Conservation (phyloP, 164 flowering plant genomes). For the Liriodendron chinense region DNA sequence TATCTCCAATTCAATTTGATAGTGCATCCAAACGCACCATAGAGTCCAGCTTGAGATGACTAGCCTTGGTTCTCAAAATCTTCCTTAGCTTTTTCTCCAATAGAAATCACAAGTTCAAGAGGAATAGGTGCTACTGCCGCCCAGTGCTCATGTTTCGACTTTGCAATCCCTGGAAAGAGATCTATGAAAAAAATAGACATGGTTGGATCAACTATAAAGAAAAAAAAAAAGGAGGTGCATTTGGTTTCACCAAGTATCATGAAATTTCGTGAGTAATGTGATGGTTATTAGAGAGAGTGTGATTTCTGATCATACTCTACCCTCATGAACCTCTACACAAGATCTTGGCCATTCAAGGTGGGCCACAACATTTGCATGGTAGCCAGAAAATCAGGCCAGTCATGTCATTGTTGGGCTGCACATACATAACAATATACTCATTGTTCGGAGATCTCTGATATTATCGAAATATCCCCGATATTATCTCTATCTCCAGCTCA, state of each 20-base stretch:
- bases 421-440: too few relatives aligned
- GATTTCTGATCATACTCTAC: neutral
- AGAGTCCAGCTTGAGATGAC: neutral
- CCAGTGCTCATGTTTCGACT: conserved; percentile 83
- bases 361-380: neutral
- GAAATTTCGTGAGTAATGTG: neutral
- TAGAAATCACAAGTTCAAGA: conserved; percentile 90
- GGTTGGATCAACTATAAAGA: neutral
- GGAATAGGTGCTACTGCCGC: conserved; percentile 95
- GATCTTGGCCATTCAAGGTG: neutral
- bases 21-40: neutral
- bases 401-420: too few relatives aligned
- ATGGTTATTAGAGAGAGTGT: neutral
- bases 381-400: too few relatives aligned
- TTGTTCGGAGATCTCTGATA: too few relatives aligned
- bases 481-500: too few relatives aligned
- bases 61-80: conserved; percentile 27
- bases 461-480: too few relatives aligned
- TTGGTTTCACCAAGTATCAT: too few relatives aligned
- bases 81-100: conserved; percentile 94
- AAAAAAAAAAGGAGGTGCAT: neutral
- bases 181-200: conserved; percentile 32
- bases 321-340: neutral
- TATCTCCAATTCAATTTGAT: too few relatives aligned
- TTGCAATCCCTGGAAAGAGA: conserved; percentile 76